Evolutionary conservation across 2,329 filamentous ascomycete species (phyloP).

Genomic region (Chalaropsis thielavioides): DNA sequence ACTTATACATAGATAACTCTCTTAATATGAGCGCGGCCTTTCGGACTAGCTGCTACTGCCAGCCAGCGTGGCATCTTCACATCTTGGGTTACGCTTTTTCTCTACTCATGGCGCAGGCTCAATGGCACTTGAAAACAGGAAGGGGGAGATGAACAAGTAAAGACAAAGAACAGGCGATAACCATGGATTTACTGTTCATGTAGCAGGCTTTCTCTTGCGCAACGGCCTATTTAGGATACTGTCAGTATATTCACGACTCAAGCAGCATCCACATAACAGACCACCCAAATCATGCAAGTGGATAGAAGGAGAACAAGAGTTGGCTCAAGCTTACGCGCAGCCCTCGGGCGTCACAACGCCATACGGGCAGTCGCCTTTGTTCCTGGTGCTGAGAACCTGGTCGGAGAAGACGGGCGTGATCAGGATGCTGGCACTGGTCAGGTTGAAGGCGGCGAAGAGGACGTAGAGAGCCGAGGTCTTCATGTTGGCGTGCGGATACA

Average conservation of each 20-base stretch:
- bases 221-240: neutral
- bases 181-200: neutral
- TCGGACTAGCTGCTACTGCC: neutral
- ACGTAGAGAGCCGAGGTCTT: conserved; percentile 27
- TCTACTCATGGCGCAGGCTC: neutral
- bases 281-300: neutral
- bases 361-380: conserved; percentile 38
- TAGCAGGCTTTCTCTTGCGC: neutral
- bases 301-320: conserved; percentile 15
- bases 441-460: conserved; percentile 31
- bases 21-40: neutral
- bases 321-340: conserved; percentile 35
- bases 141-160: too few relatives aligned
- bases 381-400: conserved; percentile 35
- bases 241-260: neutral
- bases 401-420: conserved; percentile 38
- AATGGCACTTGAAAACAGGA: too few relatives aligned
- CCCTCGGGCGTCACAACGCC: conserved; percentile 42
- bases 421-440: conserved; percentile 40
- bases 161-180: too few relatives aligned
- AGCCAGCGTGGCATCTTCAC: neutral
- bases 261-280: neutral
- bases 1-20: neutral
- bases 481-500: conserved; percentile 25
- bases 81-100: neutral